Evolutionary conservation across 2,329 filamentous ascomycete species (phyloP), one percentile per base, ranked within the genome.

Genomic region (Fusarium sp.): DNA sequence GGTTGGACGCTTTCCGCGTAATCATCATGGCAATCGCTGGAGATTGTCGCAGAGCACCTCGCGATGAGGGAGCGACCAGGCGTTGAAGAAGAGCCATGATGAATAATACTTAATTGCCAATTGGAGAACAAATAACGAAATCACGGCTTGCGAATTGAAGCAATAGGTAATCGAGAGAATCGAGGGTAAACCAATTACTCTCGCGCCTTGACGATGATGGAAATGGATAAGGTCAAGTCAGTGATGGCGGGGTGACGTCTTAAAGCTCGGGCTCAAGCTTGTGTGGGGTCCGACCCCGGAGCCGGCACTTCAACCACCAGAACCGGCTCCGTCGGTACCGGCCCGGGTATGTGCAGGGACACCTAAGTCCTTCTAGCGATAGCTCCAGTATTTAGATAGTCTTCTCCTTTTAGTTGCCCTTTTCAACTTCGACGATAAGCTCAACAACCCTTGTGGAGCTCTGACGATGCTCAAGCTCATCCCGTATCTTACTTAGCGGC

Each of bases 1-100:
- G 83, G 54, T 79, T 85, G 28, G 84, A 86, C 50, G 83, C 81
- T 77, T 78, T 75, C 75, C 83, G 73, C 68, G 73, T 65, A 20
- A 78, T 57, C 26, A 73, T 69, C 53, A 75, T 63, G 15, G 73
- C 40, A 72, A 76, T 66, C 72, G 63, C 46, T 63, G 60, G 24
- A 60, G 68, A 77, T 74, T 77, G 54, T 78, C 79, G 70, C 74
- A 78, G 66, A 62, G 58, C 42, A 64, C 70, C 66, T 63, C 69
- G 63, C 49, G 65, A 56, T 22, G 77, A 75, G 34, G 76, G 73
- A 60, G 76, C 71, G 62, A 68, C 68, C 28, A 80, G 64, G 44
- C 71, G 73, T 54, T 76, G 77, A 51, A 79, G 72, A 26, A 80
- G 71, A 48, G 76, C 71, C 78, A 80, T 80, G 59, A 40, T 15